Conservation (phyloP, 768 basidiomycete genomes). For the Psilocybe subaeruginosa region DNA sequence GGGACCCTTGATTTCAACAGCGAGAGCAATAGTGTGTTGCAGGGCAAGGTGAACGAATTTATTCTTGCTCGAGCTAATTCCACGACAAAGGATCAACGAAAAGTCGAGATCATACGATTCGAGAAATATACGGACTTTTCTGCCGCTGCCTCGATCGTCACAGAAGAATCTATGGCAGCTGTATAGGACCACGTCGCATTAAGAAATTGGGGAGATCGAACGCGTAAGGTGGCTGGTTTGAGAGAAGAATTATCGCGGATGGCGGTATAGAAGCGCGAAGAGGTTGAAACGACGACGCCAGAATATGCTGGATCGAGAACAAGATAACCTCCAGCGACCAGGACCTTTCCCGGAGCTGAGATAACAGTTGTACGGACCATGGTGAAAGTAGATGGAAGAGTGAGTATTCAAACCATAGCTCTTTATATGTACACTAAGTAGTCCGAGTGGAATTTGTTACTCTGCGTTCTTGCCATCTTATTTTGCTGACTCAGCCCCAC, state of each 20-base stretch:
- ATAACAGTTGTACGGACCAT: constrained; percentile 68
- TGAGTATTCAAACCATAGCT: constrained; percentile 14
- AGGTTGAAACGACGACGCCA: constrained; percentile 89
- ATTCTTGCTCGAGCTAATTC: constrained; percentile 61
- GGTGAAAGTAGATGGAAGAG: constrained; percentile 15
- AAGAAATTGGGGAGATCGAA: constrained; percentile 92
- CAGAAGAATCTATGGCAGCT: constrained; percentile 42
- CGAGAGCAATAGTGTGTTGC: constrained; percentile 73
- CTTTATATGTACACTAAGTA: constrained; percentile 8
- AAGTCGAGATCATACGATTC: constrained; percentile 13
- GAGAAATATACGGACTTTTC: constrained; percentile 40
- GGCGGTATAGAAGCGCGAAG: constrained; percentile 91
- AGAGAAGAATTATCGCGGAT: constrained; percentile 43
- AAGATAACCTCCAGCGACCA: constrained; percentile 95
- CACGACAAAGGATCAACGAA: constrained; percentile 10
- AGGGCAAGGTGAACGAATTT: constrained; percentile 93
- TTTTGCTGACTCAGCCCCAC: constrained; percentile 20
- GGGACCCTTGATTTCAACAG: constrained; percentile 57
- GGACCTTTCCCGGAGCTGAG: constrained; percentile 94
- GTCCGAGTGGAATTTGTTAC: constrained; percentile 7
- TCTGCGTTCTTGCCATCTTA: constrained; percentile 12
- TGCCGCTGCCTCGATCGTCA: constrained; percentile 34
- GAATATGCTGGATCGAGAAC: constrained; percentile 88
- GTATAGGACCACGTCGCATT: constrained; percentile 77
- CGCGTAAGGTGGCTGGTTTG: constrained; percentile 54